Evolutionary conservation across 1,284 basidiomycete species (phyloP), one percentile per base, ranked within the genome.

Genomic region (Ustilago cynodontis): DNA sequence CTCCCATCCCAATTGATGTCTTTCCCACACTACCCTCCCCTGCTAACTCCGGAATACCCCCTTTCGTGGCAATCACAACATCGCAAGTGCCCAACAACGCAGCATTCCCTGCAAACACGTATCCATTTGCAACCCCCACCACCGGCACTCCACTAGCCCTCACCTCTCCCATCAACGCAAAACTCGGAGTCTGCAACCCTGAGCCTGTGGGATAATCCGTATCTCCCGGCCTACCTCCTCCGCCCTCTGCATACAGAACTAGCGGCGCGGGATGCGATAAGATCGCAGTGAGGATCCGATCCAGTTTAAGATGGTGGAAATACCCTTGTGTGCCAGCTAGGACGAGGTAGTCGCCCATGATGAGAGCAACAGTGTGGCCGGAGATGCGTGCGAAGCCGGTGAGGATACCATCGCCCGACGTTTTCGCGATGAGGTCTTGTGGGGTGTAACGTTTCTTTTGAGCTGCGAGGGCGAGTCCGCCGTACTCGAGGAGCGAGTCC

Each of bases 101-200:
- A 16, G 79, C 72, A 41, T 80, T 80, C 16, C 79, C 79, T 2
- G 79, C 79, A 58, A 80, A 80, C 4, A 74, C 71, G 53, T 80
- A 80, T 1, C 77, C 77, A 37, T 71, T 77, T 22, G 73, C 73
- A 8, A 79, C 69, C 1, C 77, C 79, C 4, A 81, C 56, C 28
- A 64, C 49, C 9, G 79, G 79, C 11, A 71, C 59, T n/a, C 79
- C 79, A 9, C 29, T 22, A 20, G 72, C 69, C 22, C 62, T 54
- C 45, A 81, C 65, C 64, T 47, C 41, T 1, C 70, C 77, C 59
- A 81, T 64, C 29, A 81, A 41, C n/a, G 65, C 68, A 51, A 81
- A 81, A 43, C 66, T 69, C 14, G 79, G 79, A 35, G 74, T 77
- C 47, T 61, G 35, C 41, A 81, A 47, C 26, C 77, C 74, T 4